phyloP scores from a whole-genome alignment of 2,329 filamentous ascomycete species.

The Graphilbum fragrans region DNA sequence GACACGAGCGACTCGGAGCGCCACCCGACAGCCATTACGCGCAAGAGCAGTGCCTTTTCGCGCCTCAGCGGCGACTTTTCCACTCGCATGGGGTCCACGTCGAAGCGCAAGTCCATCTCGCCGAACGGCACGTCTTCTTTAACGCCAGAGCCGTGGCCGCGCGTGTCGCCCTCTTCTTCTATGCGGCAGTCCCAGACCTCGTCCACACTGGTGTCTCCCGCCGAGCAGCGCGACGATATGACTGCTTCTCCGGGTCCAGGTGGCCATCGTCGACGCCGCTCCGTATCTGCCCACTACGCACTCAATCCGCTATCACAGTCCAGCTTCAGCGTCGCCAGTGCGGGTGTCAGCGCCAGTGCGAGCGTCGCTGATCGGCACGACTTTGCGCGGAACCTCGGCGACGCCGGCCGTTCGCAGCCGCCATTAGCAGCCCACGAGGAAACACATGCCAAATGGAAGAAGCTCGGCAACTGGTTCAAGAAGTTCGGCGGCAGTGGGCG shows the following conservation, averaged over 20 bases:
- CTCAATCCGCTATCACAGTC: constrained; percentile 2
- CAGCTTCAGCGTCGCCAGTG: no score
- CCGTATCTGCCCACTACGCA: constrained; percentile 5
- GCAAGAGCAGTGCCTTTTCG: background rate
- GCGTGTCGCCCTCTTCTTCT: background rate
- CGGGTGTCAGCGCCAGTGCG: no score
- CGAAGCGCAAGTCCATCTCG: background rate
- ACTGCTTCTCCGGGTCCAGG: no score
- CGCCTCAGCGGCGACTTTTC: constrained; percentile 4
- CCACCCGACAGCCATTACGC: background rate
- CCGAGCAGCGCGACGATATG: background rate
- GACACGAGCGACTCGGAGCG: constrained; percentile 12
- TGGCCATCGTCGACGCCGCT: no score
- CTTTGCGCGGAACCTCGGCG: no score
- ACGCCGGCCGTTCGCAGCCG: no score
- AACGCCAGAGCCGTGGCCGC: background rate
- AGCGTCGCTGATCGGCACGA: no score
- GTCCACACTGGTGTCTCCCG: background rate
- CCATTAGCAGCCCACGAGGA: no score
- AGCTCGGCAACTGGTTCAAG: constrained; percentile 19
- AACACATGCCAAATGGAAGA: no score
- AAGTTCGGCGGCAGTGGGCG: constrained; percentile 16
- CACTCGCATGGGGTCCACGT: background rate
- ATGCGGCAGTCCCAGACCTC: background rate
- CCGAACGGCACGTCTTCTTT: background rate